A percentile compares a stretch with the other conserved stretches of the same genome.
These are phyloP conservation scores for Thraustochytrium sp. DNA, from an alignment of 352 stramenopile genomes.

Conservation along the genomic window DNA sequence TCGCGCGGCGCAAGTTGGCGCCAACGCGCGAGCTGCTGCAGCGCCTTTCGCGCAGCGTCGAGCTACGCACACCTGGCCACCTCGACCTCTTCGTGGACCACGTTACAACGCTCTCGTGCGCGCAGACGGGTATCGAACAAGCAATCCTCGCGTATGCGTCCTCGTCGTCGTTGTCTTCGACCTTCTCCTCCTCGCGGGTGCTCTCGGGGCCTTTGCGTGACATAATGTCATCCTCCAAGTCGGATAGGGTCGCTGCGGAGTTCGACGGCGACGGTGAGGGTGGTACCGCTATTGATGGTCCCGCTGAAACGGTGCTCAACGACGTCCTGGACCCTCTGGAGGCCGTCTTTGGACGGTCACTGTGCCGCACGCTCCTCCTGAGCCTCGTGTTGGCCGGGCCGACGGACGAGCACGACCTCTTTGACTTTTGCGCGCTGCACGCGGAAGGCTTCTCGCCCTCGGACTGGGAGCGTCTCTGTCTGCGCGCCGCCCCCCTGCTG, in stretches of 20 bases:
- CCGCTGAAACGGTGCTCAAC: neutral
- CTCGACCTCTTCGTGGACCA: neutral
- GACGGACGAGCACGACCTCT: conserved; percentile 13
- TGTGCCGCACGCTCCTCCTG: neutral
- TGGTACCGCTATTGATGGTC: neutral
- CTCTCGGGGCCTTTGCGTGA: neutral
- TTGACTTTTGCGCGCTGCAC: neutral
- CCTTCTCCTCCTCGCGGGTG: neutral
- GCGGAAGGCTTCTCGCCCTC: neutral
- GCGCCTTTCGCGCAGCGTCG: neutral
- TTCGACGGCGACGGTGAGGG: neutral
- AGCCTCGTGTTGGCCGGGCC: neutral
- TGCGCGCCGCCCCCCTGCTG: neutral
- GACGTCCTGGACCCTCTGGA: neutral
- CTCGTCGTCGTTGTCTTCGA: neutral
- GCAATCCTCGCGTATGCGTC: neutral
- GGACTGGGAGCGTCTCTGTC: neutral
- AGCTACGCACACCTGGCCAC: neutral
- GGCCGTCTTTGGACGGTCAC: neutral
- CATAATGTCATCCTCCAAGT: neutral
- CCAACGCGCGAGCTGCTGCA: neutral
- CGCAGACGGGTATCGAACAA: neutral
- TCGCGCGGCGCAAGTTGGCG: neutral
- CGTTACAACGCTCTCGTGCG: neutral
- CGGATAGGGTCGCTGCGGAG: neutral